Evolutionary conservation across 116 monocot genomes (phyloP), one percentile per base, ranked within the genome.

Genomic region (Posidonia oceanica): DNA sequence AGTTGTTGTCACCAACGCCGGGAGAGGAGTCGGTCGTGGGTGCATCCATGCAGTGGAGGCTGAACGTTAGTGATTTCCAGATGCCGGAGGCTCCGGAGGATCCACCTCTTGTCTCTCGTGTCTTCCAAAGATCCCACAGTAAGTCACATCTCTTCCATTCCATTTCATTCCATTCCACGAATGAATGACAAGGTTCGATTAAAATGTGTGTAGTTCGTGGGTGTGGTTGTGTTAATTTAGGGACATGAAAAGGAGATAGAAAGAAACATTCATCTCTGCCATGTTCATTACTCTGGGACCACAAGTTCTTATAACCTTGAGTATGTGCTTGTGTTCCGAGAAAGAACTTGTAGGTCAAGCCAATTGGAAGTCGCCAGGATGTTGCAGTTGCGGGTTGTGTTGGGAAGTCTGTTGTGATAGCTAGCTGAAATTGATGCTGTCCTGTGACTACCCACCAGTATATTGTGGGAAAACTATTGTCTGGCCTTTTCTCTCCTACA

Each of bases 41-140:
- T 4, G 69, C 37, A 56, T 22, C 15, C 20, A 51, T 10, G 54
- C 39, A 57, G 16, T 93, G 93, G 93, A 63, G 78, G 57, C 82
- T 93, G 41, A 83, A 76, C 54, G 54, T 74, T 22, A 76, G 56
- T 63, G 77, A 77, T 63, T 77, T 86, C 64, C 72, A 57, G 37
- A 40, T 88, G 75, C 88, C 84, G 39, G 81, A 86, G 66, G 20
- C 52, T 39, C 75, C 79, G 8, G 60, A 63, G 68, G 66, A 78
- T 5, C 83, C 71, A 17, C 70, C 79, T 1, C 60, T 87, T 3
- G 59, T 78, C 52, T 72, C 75, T 44, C 72, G 83, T 12, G 75
- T 88, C n/a, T 81, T 87, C 70, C 66, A 59, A 29, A 66, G 81
- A 67, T 36, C 76, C 5, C 52, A 69, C 54, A 67, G 83, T 69